These are phyloP conservation scores for Pyracantha coccinea DNA, from an alignment of 331 rosid genomes.

Conservation along the genomic window DNA sequence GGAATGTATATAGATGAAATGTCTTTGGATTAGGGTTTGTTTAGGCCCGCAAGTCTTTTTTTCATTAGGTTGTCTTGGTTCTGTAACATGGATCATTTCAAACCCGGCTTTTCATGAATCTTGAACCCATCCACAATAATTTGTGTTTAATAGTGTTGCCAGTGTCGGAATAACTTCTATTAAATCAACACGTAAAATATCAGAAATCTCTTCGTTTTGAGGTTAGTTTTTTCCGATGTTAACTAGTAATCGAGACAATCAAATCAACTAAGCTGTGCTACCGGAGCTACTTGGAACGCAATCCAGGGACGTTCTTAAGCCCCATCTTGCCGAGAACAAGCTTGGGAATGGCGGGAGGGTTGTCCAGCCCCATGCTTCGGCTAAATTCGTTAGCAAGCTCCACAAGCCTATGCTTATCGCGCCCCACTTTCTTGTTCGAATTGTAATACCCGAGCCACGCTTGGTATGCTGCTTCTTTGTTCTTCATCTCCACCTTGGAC, in stretches of 20 bases:
- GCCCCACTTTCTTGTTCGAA: conserved; percentile 62
- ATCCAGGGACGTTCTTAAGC: conserved; percentile 65
- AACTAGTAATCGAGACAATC: neutral
- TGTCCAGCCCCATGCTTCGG: conserved; percentile 84
- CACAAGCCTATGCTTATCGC: conserved; percentile 62
- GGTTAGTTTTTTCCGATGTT: too few relatives aligned
- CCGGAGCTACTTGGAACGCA: conserved; percentile 54
- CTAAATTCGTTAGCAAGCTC: conserved; percentile 94
- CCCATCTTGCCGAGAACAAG: conserved; percentile 91
- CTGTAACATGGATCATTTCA: too few relatives aligned
- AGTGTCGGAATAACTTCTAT: too few relatives aligned
- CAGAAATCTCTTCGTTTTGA: neutral
- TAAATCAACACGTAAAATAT: neutral
- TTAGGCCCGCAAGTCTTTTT: too few relatives aligned
- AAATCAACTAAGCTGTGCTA: neutral
- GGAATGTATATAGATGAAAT: too few relatives aligned
- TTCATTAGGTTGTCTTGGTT: too few relatives aligned
- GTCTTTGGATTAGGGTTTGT: too few relatives aligned
- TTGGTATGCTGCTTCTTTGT: conserved; percentile 87
- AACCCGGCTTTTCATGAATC: too few relatives aligned
- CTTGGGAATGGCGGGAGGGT: conserved; percentile 73
- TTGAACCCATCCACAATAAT: too few relatives aligned
- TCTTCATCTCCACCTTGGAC: conserved; percentile 67
- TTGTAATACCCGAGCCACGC: conserved; percentile 98
- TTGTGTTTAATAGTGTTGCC: too few relatives aligned